Evolutionary conservation across 208 protist species (phyloP).

Genomic region (Wallacemonas sp.): DNA sequence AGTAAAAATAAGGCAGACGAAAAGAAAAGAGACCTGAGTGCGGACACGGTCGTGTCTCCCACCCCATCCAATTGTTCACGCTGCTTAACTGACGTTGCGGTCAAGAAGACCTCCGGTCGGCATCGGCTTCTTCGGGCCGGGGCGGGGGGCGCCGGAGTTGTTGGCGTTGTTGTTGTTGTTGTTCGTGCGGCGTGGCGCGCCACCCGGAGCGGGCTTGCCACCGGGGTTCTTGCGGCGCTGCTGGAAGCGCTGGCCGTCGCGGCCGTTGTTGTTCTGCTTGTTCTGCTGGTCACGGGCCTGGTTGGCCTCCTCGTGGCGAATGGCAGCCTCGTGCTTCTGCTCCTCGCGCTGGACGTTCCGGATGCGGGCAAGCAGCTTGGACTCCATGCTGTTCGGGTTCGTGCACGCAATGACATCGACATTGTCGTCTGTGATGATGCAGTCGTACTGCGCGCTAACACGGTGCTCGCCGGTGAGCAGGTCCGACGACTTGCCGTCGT

Average conservation of each 20-base stretch:
- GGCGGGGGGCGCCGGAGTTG: constrained; percentile 16
- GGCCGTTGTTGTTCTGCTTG: constrained; percentile 35
- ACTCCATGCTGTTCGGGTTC: constrained; percentile 70
- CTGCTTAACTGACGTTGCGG: constrained; percentile 7
- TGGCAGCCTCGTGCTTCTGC: constrained; percentile 26
- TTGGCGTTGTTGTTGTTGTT: constrained; percentile 38
- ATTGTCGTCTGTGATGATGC: constrained; percentile 78
- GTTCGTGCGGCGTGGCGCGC: constrained; percentile 13
- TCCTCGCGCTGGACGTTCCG: constrained; percentile 60
- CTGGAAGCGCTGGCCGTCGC: constrained; percentile 13
- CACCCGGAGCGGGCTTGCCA: constrained; percentile 6
- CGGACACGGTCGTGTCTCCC: too few species aligned
- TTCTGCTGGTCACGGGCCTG: constrained; percentile 33
- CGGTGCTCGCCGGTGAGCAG: constrained; percentile 73
- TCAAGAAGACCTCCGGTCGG: constrained; percentile 1
- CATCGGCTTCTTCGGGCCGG: constrained; percentile 18
- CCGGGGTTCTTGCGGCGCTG: constrained; percentile 15
- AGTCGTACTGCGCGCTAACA: constrained; percentile 81
- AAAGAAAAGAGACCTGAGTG: constrained; percentile 14
- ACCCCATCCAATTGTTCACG: too few species aligned
- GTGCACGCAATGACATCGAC: constrained; percentile 83
- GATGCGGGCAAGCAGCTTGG: constrained; percentile 77
- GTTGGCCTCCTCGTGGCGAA: constrained; percentile 31
- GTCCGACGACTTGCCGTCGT: constrained; percentile 80
- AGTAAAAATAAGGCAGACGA: background rate